Percentiles rank a stretch among this genome's conserved stretches.
Evolutionary conservation across 2,329 filamentous ascomycete genomes (phyloP).

Genomic region (Ceratocystis variospora): DNA sequence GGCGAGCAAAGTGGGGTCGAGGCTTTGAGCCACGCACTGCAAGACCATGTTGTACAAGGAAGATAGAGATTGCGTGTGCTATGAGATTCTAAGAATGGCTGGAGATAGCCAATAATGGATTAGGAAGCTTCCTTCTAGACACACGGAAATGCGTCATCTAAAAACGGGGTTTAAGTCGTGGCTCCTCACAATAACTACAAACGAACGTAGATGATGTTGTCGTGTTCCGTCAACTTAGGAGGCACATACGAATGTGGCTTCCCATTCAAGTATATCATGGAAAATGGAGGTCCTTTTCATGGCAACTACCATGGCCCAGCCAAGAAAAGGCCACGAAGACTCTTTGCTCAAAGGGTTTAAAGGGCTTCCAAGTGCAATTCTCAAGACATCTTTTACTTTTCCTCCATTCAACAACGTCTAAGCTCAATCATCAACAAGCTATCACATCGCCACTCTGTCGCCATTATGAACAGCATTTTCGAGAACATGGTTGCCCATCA

Average conservation of each 20-base stretch:
- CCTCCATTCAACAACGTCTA: not conserved
- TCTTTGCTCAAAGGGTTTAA: not conserved
- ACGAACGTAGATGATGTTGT: not conserved
- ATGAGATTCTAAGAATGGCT: too few relatives aligned
- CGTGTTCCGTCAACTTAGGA: not conserved
- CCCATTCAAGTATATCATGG: not conserved
- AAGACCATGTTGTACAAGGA: not conserved
- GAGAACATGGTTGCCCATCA: constrained; percentile 8
- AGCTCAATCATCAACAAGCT: not conserved
- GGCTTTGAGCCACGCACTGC: not conserved
- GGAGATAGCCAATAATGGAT: not conserved
- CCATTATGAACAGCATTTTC: constrained; percentile 4
- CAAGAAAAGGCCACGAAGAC: not conserved
- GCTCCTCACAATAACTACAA: not conserved
- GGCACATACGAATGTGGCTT: not conserved
- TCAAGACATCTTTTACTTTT: not conserved
- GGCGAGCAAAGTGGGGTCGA: constrained; percentile 9
- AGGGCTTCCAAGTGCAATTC: not conserved
- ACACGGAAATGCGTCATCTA: not conserved
- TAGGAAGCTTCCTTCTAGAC: not conserved
- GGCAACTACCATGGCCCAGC: not conserved
- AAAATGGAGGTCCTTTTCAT: not conserved
- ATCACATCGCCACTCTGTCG: not conserved
- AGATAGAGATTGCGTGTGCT: not conserved
- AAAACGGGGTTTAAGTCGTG: not conserved